Conservation (phyloP, 192 early-diverging fungal genomes). For the Rhizophagus sp. region DNA sequence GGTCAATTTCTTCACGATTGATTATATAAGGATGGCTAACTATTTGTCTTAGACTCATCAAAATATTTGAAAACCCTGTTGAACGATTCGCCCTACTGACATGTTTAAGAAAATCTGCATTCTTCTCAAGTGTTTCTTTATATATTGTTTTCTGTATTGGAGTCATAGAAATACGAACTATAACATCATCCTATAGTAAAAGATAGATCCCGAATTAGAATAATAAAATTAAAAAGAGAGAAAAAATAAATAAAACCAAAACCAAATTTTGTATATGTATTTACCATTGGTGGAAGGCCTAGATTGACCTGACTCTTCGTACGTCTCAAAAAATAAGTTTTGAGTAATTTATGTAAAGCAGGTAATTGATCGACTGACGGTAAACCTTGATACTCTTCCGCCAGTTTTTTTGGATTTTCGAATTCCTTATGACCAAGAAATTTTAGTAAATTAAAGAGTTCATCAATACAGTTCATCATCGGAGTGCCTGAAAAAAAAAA, state of each 20-base stretch:
- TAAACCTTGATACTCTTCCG: slow-evolving; percentile 51
- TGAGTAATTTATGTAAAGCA: slow-evolving; percentile 66
- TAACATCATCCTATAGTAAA: slow-evolving; percentile 62
- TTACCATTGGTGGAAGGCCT: slow-evolving; percentile 61
- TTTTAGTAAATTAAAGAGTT: slow-evolving; percentile 71
- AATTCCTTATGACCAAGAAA: slow-evolving; percentile 69
- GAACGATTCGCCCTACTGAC: slow-evolving; percentile 45
- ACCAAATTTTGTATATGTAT: background rate
- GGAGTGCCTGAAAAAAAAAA: slow-evolving; percentile 53
- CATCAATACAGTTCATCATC: slow-evolving; percentile 70
- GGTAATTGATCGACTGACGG: slow-evolving; percentile 55
- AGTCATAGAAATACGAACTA: slow-evolving; percentile 73
- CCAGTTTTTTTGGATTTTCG: slow-evolving; percentile 54
- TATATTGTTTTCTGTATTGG: slow-evolving; percentile 70
- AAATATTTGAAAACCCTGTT: slow-evolving; percentile 45
- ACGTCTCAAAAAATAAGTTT: slow-evolving; percentile 72
- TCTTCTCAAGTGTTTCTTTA: slow-evolving; percentile 59
- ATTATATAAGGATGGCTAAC: slow-evolving; percentile 72
- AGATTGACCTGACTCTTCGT: slow-evolving; percentile 64
- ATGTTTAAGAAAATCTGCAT: slow-evolving; percentile 47
- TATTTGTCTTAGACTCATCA: slow-evolving; percentile 71
- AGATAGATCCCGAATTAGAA: background rate
- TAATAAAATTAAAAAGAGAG: background rate
- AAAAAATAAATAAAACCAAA: background rate
- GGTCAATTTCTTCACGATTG: slow-evolving; percentile 51